Conservation (phyloP, 83 land plant species). For the Diphasiastrum complanatum region DNA sequence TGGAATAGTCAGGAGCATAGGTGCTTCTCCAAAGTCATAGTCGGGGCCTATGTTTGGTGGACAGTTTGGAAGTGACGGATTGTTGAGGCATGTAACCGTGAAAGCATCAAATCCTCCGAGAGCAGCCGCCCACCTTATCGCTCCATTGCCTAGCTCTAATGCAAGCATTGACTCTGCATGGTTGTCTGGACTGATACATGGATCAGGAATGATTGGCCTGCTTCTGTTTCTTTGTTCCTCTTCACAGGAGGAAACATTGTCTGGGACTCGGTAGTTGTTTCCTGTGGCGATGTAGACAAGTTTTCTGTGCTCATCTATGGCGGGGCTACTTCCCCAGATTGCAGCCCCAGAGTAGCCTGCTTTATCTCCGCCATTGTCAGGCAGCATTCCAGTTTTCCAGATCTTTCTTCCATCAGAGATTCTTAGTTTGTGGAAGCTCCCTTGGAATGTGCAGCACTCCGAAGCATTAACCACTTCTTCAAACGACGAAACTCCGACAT, state of each 20-base stretch:
- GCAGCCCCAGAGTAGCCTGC: conserved; percentile 1
- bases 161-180: conserved; percentile 9
- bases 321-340: conserved; percentile 20
- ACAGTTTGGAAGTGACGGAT: conserved; percentile 5
- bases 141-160: neutral
- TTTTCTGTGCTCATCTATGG: conserved; percentile 9
- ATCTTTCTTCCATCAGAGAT: too few relatives aligned
- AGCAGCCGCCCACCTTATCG: conserved; percentile 4
- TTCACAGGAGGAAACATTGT: too few relatives aligned
- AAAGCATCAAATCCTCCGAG: conserved; percentile 6
- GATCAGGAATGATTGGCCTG: neutral
- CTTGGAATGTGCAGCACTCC: too few relatives aligned
- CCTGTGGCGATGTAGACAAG: conserved; percentile 21
- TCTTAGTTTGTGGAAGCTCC: too few relatives aligned
- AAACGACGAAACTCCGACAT: too few relatives aligned
- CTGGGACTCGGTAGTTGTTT: conserved; percentile 8
- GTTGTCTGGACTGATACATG: neutral
- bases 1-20: conserved; percentile 18
- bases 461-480: too few relatives aligned
- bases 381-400: too few relatives aligned
- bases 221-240: neutral
- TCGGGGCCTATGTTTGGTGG: conserved; percentile 15
- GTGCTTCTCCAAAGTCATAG: conserved; percentile 23
- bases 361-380: neutral
- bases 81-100: neutral